Evolutionary conservation across 2,329 filamentous ascomycete genomes (phyloP), one percentile per base, ranked within the genome.

Genomic region (Thielaviopsis musarum): DNA sequence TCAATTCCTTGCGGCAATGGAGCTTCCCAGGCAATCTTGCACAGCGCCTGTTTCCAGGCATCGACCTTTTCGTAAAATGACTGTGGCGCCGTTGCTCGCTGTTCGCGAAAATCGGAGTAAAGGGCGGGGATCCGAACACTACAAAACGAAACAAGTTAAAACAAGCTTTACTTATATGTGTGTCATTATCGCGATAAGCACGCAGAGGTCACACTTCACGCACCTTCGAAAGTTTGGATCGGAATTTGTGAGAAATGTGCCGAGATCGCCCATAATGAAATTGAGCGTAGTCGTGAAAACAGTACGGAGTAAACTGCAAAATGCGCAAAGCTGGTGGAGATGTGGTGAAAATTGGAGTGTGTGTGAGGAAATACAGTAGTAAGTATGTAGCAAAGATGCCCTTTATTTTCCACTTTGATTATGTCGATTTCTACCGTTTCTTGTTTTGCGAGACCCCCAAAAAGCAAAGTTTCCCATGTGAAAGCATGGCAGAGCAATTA

Each of bases 61-160:
- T 78, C 73, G 51, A 88, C 75, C 69, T 95, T 95, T 52, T 89
- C 88, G 21, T 77, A 73, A 73, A 89, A 95, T 66, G 88, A 89
- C 69, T 94, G 88, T 1, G 89, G 88, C 67, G 95, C 91, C 22
- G 87, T 81, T 48, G 79, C 81, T 66, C 79, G 79, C 65, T 91
- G 88, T 5, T 81, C 72, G 45, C 82, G 77, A 68, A 95, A 95
- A 69, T 95, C 90, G 54, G 89, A 91, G 73, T 94, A 95, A 53
- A 95, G 82, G 5, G 89, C 91, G 13, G 88, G 84, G 13, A 95
- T 77, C 56, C 90, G 87, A 63, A 84, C 80, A 73, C 85, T 89
- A 64, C 69, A 70, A 6, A 63, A 21, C 28, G 15, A 52, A 17
- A 34, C 26, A 62, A 26, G 53, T 59, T 13, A 26, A 49, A n/a